These are phyloP conservation scores for Cairneyella variabilis DNA, from an alignment of 495 filamentous ascomycete species.

Conservation along the genomic window DNA sequence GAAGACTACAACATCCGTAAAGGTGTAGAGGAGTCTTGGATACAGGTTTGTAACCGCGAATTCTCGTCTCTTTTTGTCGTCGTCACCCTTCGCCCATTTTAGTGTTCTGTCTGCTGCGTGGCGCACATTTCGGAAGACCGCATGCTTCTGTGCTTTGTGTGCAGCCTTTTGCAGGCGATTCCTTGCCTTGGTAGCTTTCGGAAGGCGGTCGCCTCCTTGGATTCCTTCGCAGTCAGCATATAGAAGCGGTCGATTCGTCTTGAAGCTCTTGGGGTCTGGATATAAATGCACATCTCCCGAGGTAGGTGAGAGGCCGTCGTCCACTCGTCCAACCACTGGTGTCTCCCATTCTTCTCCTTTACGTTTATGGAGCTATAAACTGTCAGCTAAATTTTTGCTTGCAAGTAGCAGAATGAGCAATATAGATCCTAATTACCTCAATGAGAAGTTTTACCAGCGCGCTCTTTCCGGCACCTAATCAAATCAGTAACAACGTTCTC, in stretches of 20 bases:
- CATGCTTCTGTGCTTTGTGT: not conserved
- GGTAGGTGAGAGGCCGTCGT: no score
- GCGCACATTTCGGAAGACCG: not conserved
- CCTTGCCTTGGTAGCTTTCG: not conserved
- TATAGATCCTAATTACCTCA: not conserved
- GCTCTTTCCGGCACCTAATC: no score
- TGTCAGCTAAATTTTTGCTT: not conserved
- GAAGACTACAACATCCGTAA: conserved; percentile 48
- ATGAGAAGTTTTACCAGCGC: not conserved
- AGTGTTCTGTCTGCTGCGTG: no score
- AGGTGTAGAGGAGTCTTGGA: conserved; percentile 50
- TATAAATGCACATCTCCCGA: conserved; percentile 57
- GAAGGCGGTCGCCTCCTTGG: no score
- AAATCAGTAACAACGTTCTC: no score
- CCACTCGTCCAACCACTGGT: no score
- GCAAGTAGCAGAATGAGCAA: no score
- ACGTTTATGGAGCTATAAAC: not conserved
- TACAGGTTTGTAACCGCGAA: conserved; percentile 40
- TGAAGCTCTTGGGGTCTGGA: conserved; percentile 46
- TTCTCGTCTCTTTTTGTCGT: no score
- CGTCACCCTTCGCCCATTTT: no score
- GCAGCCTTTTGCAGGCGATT: not conserved
- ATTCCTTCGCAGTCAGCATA: not conserved
- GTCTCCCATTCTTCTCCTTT: not conserved
- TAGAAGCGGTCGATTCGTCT: conserved; percentile 6